phyloP scores from a whole-genome alignment of 805 yeast species.

The Kodamaea laetipori region DNA sequence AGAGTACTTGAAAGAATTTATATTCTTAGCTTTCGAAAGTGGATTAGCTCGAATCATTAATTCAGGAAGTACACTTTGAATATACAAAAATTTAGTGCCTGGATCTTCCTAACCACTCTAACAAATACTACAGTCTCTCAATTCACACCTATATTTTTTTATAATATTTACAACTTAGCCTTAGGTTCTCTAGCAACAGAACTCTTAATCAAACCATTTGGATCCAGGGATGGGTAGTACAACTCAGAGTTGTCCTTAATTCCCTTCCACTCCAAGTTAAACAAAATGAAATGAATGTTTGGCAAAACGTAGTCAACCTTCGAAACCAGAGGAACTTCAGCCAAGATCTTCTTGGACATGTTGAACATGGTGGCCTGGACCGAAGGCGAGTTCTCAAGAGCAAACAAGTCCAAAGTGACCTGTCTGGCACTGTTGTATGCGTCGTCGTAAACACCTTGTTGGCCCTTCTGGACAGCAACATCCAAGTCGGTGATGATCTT shows the following conservation, averaged over 20 bases:
- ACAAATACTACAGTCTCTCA: neutral
- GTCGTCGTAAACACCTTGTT: slow-evolving; percentile 62
- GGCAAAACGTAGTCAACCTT: slow-evolving; percentile 78
- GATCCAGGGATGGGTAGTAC: slow-evolving; percentile 88
- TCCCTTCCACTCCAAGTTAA: slow-evolving; percentile 84
- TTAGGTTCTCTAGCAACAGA: slow-evolving; percentile 68
- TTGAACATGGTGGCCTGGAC: slow-evolving; percentile 97
- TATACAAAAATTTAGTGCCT: too few species aligned
- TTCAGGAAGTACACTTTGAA: too few species aligned
- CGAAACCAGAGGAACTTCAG: slow-evolving; percentile 54
- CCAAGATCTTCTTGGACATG: slow-evolving; percentile 77
- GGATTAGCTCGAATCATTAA: too few species aligned
- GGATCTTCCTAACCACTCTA: too few species aligned
- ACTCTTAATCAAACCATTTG: slow-evolving; percentile 88
- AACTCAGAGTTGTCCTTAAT: slow-evolving; percentile 77
- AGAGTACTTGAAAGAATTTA: too few species aligned
- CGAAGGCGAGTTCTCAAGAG: slow-evolving; percentile 85
- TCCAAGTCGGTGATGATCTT: slow-evolving; percentile 52
- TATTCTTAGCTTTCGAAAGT: too few species aligned
- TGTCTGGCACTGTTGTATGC: slow-evolving; percentile 64
- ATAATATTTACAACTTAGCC: slow-evolving; percentile 51
- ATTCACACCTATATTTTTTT: neutral
- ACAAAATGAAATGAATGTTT: slow-evolving; percentile 86
- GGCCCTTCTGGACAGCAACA: slow-evolving; percentile 52
- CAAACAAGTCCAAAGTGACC: slow-evolving; percentile 75